A percentile compares a stretch with the other conserved stretches of the same genome.
Conservation (phyloP, 805 yeast genomes). For the Schwanniomyces sp. region DNA sequence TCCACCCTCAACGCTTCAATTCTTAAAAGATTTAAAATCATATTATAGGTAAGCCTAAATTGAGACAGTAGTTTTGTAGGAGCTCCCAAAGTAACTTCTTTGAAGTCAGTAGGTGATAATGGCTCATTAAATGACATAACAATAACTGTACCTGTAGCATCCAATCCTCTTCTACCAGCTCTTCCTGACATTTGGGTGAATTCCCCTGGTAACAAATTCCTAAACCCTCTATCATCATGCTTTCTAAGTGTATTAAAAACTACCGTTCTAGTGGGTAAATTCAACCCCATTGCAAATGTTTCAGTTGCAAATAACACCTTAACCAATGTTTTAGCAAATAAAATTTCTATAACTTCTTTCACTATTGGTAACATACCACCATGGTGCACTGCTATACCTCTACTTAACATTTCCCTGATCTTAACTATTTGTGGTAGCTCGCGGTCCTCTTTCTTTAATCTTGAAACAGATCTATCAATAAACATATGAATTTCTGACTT, state of each 20-base stretch:
- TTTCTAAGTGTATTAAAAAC: constrained; percentile 83
- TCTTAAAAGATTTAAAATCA: constrained; percentile 88
- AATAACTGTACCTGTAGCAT: constrained; percentile 90
- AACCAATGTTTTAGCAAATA: constrained; percentile 82
- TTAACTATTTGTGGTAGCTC: constrained; percentile 88
- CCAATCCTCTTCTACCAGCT: constrained; percentile 97
- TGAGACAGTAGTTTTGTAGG: constrained; percentile 91
- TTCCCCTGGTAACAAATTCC: constrained; percentile 90
- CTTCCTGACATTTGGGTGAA: constrained; percentile 99
- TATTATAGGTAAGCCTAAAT: constrained; percentile 90
- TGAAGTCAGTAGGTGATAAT: constrained; percentile 55
- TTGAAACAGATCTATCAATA: constrained; percentile 81
- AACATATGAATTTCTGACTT: constrained; percentile 92
- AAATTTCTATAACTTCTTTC: constrained; percentile 88
- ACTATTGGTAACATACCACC: constrained; percentile 93
- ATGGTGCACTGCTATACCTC: constrained; percentile 96
- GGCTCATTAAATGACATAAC: constrained; percentile 81
- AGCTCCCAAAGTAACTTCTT: constrained; percentile 80
- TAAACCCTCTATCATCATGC: constrained; percentile 83
- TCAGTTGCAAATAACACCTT: constrained; percentile 96
- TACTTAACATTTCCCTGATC: constrained; percentile 74
- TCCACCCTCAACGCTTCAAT: constrained; percentile 96
- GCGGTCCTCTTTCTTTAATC: constrained; percentile 89
- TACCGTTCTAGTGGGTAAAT: constrained; percentile 94
- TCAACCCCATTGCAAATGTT: constrained; percentile 98